A percentile compares a stretch with the other conserved stretches of the same genome.
Conservation (phyloP, 1,139 yeast genomes). For the Ashbya aceris region DNA sequence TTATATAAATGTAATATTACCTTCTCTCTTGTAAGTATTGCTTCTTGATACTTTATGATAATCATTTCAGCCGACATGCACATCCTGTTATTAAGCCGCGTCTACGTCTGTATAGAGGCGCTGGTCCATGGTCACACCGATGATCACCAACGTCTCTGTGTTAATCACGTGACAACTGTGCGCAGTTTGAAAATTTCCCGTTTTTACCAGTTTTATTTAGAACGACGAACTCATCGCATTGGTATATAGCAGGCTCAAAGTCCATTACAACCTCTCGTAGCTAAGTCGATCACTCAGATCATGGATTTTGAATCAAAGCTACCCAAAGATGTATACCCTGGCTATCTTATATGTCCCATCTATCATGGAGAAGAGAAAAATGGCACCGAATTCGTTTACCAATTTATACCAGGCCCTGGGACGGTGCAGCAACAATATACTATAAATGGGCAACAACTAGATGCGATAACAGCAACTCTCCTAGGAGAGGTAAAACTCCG, state of each 20-base stretch:
- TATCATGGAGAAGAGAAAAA: constrained; percentile 25
- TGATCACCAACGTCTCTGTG: too few species aligned
- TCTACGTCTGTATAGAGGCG: too few species aligned
- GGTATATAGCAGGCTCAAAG: too few species aligned
- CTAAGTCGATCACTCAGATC: neutral
- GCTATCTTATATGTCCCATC: constrained; percentile 52
- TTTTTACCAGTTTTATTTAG: too few species aligned
- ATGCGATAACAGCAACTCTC: constrained; percentile 56
- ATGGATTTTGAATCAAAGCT: constrained; percentile 15
- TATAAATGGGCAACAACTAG: constrained; percentile 18
- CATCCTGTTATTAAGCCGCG: neutral
- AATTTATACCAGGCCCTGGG: constrained; percentile 44
- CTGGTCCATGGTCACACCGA: too few species aligned
- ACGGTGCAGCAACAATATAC: constrained; percentile 25
- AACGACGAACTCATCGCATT: too few species aligned
- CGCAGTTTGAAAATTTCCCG: too few species aligned
- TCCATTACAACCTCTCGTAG: too few species aligned
- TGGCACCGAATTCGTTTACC: constrained; percentile 26
- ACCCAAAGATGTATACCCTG: constrained; percentile 57
- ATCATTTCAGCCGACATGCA: constrained; percentile 2
- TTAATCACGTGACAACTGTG: too few species aligned
- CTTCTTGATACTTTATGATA: neutral
- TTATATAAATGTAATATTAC: neutral
- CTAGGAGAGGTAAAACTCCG: constrained; percentile 47
- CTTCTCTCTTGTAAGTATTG: neutral